Base-by-base conservation (phyloP, 345 rosid species). In the Clausena lansium region DNA sequence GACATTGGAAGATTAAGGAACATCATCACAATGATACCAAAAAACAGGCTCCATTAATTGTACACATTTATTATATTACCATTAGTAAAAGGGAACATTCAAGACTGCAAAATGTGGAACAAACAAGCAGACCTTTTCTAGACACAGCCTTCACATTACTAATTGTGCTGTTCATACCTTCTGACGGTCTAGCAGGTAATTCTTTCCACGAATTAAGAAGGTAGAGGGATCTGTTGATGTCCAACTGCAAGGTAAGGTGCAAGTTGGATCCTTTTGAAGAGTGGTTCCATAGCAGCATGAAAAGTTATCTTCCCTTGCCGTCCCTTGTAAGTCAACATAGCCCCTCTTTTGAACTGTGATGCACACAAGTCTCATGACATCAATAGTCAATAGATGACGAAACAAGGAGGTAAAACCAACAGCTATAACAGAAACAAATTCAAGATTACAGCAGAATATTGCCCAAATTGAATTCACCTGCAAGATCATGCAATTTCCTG, bases 271-370 rank as follows among this genome's bases (percentile, higher is more conserved):
- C 76, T 88, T 86, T 50, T 90, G 91, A 78, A 95, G 98, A 47
- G 98, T 95, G 70, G 88, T 81, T 82, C 98, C 98, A 79, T 91
- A 92, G 81, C 88, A 85, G 86, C 89, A 93, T 64, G 77, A 66
- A 35, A 80, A 63, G 70, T 81, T 81, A 74, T 91, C 96, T 77
- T 91, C 98, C 84, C 86, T 87, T 19, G 67, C 70, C 79, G 78
- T 86, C 77, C 92, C 98, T 66, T 93, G 94, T 61, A 95, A 85
- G 87, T 95, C 98, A 77, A 91, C 83, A 80, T 93, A 95, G 76
- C 98, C 98, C 87, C 89, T 91, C 87, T 92, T 95, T 65, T 93
- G 98, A 84, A 93, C 98, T 95, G 90, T 72, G 71, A 39, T 32
- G 77, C 45, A 19, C 58, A 84, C 20, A 38, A 67, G 27, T 67